phyloP scores from a whole-genome alignment of 805 yeast species.

The Candida yuanshanica region DNA sequence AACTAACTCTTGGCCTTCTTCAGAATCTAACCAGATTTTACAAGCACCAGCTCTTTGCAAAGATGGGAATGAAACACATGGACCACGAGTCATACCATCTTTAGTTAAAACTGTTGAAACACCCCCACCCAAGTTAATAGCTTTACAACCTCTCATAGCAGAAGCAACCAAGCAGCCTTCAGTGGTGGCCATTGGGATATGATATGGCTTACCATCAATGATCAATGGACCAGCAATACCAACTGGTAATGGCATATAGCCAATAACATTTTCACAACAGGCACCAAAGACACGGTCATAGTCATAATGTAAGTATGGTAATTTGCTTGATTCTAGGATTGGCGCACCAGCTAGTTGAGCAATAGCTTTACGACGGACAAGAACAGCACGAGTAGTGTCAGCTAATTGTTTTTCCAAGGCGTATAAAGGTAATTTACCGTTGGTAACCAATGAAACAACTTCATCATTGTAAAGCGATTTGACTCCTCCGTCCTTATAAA shows the following conservation, averaged over 20 bases:
- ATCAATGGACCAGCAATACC: constrained; percentile 97
- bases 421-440: constrained; percentile 83
- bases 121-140: constrained; percentile 96
- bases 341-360: constrained; percentile 80
- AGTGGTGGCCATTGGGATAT: constrained; percentile 98
- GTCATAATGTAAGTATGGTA: constrained; percentile 83
- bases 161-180: constrained; percentile 99
- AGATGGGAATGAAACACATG: constrained; percentile 86
- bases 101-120: constrained; percentile 84
- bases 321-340: constrained; percentile 57
- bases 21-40: constrained; percentile 92
- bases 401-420: constrained; percentile 90
- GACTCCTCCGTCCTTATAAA: constrained; percentile 68
- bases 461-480: constrained; percentile 65
- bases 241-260: constrained; percentile 92
- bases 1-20: constrained; percentile 78
- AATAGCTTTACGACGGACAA: constrained; percentile 88
- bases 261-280: constrained; percentile 98
- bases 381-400: constrained; percentile 89
- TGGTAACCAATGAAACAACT: constrained; percentile 60
- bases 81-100: constrained; percentile 99
- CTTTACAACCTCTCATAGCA: constrained; percentile 98
- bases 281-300: constrained; percentile 97
- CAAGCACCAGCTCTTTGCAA: constrained; percentile 89
- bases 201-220: constrained; percentile 82